Base-by-base conservation (phyloP, 495 filamentous ascomycete genomes). In the Hypoxylon lienhwacheense region DNA sequence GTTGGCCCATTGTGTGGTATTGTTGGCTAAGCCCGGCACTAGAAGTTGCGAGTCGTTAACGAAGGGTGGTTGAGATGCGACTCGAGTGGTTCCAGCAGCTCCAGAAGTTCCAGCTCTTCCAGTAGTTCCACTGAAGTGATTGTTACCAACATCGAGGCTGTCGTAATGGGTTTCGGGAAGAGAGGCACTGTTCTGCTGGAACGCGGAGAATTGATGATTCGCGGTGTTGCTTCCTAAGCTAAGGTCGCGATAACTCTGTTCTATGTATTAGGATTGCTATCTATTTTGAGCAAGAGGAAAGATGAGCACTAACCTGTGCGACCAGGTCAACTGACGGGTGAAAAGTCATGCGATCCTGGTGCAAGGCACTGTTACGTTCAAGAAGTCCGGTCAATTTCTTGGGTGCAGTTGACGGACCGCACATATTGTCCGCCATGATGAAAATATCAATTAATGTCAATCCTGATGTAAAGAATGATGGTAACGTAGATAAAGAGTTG, bases 311-410 rank as follows among this genome's bases (percentile, higher is more conserved):
- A 41, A 41, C 37, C 20, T 41, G 37, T 2, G 37, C 21, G n/a
- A 20, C 21, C 14, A 14, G 17, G 10, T 26, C 17, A 14, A 25
- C 21, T 5, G 4, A 7, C 20, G 17, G 2, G 10, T 26, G 2
- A 21, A 24, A 7, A 20, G 19, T 8, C 20, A 70, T 7, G 39
- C 89, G 83, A 63, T 97, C 92, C 69, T 95, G 92, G 61, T 97
- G 91, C 33, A 92, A 77, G 4, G 86, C 85, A 12, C 87, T 78
- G 66, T 97, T 89, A 36, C 83, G 79, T 7, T 84, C 79, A 3
- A 83, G 76, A 71, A 96, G 91, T 59, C 91, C 87, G 60, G 89
- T 81, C 60, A 96, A 86, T 62, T 81, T 88, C 65, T 93, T 87
- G 29, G 93, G 82, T 53, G 90, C 83, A 7, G 37, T 25, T 7